phyloP scores from a whole-genome alignment of 2,329 filamentous ascomycete species.

The Nothopassalora personata region DNA sequence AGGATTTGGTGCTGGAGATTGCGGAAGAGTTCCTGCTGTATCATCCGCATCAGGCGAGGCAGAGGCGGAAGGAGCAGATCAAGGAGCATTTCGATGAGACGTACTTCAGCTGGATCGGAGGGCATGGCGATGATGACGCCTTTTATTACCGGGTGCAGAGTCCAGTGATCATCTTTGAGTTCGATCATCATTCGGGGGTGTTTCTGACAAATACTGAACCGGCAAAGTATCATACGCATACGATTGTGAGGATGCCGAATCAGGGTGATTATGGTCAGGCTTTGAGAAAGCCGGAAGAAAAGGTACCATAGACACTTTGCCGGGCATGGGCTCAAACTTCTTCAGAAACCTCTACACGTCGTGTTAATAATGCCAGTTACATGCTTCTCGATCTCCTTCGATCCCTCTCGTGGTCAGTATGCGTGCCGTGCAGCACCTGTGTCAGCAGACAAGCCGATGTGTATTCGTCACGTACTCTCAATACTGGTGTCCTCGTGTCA shows the following conservation, averaged over 20 bases:
- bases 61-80: constrained; percentile 52
- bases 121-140: constrained; percentile 58
- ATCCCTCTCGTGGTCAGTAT: too few species aligned
- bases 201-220: constrained; percentile 69
- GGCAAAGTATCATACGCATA: constrained; percentile 73
- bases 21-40: constrained; percentile 63
- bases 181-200: constrained; percentile 75
- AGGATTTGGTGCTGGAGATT: constrained; percentile 53
- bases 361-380: too few species aligned
- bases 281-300: constrained; percentile 17
- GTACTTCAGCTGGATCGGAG: constrained; percentile 75
- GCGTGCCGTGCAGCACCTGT: too few species aligned
- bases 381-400: too few species aligned
- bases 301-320: constrained; percentile 1
- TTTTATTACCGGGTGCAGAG: constrained; percentile 77
- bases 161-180: constrained; percentile 68
- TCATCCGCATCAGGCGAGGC: constrained; percentile 53
- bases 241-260: constrained; percentile 66
- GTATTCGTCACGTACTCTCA: too few species aligned
- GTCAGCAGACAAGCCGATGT: too few species aligned
- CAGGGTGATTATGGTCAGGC: constrained; percentile 68
- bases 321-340: too few species aligned
- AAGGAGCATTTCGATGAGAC: constrained; percentile 60
- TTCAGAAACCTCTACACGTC: too few species aligned
- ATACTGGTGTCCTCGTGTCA: not conserved